Conservation (phyloP, 805 yeast species). For the Gaillardinia entomophila region DNA sequence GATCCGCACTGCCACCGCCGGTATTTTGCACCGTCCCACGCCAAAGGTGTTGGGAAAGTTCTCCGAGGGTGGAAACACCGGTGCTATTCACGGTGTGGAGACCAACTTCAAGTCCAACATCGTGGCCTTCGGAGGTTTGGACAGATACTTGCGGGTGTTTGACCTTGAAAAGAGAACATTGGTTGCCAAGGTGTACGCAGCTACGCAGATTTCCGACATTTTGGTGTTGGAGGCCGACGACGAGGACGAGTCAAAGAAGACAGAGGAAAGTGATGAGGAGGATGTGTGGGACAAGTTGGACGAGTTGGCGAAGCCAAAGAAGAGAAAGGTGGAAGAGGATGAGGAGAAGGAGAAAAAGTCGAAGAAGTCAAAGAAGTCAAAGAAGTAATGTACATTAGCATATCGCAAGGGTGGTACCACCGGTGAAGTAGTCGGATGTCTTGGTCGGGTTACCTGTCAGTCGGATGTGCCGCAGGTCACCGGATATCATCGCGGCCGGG, state of each 20-base stretch:
- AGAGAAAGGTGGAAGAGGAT: slow-evolving; percentile 24
- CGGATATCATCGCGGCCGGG: too few species aligned
- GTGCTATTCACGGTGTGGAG: slow-evolving; percentile 69
- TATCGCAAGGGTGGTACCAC: too few species aligned
- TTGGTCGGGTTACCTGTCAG: too few species aligned
- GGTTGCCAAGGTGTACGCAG: slow-evolving; percentile 68
- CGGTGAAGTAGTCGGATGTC: too few species aligned
- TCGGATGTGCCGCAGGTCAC: too few species aligned
- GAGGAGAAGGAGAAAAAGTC: slow-evolving; percentile 7
- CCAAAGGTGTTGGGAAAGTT: slow-evolving; percentile 64
- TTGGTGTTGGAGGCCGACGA: slow-evolving; percentile 45
- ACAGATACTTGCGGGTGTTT: slow-evolving; percentile 77
- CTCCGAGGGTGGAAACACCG: slow-evolving; percentile 45
- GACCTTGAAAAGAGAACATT: slow-evolving; percentile 54
- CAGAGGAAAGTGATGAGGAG: slow-evolving; percentile 29
- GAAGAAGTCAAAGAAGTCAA: slow-evolving; percentile 1
- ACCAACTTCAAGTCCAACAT: slow-evolving; percentile 33
- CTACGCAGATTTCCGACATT: slow-evolving; percentile 60
- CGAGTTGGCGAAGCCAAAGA: slow-evolving; percentile 19
- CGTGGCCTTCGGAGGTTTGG: slow-evolving; percentile 78
- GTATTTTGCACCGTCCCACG: slow-evolving; percentile 37
- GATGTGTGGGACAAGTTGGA: slow-evolving; percentile 37
- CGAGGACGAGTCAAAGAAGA: slow-evolving; percentile 26
- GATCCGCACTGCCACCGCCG: slow-evolving; percentile 38
- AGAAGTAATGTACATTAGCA: too few species aligned